Conservation (phyloP, 23 red algal genomes). For the Chondrus crispus region DNA sequence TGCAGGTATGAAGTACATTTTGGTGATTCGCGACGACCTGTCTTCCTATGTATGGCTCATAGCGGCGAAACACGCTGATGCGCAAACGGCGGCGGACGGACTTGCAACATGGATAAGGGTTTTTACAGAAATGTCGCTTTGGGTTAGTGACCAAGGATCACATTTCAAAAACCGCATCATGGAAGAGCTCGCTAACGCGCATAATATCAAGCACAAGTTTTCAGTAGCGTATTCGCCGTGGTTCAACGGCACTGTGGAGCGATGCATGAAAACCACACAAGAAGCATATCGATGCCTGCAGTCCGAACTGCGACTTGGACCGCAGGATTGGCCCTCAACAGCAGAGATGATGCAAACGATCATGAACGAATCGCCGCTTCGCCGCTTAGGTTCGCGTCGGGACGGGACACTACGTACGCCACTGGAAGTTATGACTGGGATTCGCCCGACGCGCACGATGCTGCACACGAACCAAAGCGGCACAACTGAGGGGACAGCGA, state of each 20-base stretch:
- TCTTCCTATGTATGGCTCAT: neutral
- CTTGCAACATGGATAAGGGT: slow-evolving; percentile 15
- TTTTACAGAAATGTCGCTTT: neutral
- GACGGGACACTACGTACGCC: neutral
- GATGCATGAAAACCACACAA: neutral
- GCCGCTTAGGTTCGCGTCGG: neutral
- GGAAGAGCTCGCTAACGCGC: neutral
- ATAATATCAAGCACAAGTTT: neutral
- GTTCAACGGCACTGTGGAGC: neutral
- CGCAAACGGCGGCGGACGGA: neutral
- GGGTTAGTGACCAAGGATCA: slow-evolving; percentile 4
- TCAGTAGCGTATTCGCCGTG: slow-evolving; percentile 22
- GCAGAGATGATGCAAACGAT: neutral
- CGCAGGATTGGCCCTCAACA: neutral
- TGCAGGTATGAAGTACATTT: neutral
- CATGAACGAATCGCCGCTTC: neutral
- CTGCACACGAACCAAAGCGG: neutral
- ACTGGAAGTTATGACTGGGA: neutral
- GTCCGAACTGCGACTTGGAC: neutral
- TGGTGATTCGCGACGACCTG: slow-evolving; percentile 15
- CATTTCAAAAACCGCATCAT: slow-evolving; percentile 27
- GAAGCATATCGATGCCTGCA: neutral
- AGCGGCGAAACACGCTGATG: neutral
- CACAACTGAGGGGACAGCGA: neutral
- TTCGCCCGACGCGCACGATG: neutral